phyloP scores from a whole-genome alignment of 768 basidiomycete genomes.

The Leucogyrophana mollusca region DNA sequence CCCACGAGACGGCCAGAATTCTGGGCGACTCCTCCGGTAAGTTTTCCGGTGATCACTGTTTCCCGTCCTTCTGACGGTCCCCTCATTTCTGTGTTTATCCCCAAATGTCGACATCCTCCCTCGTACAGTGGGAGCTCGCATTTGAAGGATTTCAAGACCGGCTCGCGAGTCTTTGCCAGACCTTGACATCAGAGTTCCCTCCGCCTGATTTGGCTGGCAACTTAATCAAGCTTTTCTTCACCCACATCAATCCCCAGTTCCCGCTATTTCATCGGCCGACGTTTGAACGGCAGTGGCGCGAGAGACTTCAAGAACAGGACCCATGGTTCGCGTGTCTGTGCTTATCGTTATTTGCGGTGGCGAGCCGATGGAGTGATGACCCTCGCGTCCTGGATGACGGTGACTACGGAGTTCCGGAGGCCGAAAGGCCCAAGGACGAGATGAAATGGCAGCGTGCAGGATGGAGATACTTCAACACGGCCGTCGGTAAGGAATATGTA shows the following conservation, averaged over 20 bases:
- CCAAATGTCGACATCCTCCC: conserved; percentile 1
- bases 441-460: conserved; percentile 55
- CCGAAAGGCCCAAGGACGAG: conserved; percentile 24
- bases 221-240: conserved; percentile 72
- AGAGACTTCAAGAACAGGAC: conserved; percentile 52
- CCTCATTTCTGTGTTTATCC: background rate
- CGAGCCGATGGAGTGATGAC: conserved; percentile 65
- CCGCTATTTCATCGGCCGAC: conserved; percentile 73
- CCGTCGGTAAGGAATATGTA: conserved; percentile 40
- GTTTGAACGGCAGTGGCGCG: conserved; percentile 61
- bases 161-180: conserved; percentile 24
- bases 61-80: conserved; percentile 2
- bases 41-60: conserved; percentile 16
- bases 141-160: conserved; percentile 46
- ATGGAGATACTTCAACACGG: conserved; percentile 57
- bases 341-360: conserved; percentile 65
- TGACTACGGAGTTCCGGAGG: conserved; percentile 18
- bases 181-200: conserved; percentile 53
- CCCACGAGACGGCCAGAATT: conserved; percentile 43
- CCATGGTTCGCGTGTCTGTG: conserved; percentile 62
- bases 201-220: conserved; percentile 54
- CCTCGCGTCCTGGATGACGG: conserved; percentile 48
- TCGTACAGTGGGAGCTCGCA: conserved; percentile 54
- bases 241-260: conserved; percentile 52
- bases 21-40: conserved; percentile 58